Conservation (phyloP, 495 filamentous ascomycete species). For the Aspergillus incahuasiensis region DNA sequence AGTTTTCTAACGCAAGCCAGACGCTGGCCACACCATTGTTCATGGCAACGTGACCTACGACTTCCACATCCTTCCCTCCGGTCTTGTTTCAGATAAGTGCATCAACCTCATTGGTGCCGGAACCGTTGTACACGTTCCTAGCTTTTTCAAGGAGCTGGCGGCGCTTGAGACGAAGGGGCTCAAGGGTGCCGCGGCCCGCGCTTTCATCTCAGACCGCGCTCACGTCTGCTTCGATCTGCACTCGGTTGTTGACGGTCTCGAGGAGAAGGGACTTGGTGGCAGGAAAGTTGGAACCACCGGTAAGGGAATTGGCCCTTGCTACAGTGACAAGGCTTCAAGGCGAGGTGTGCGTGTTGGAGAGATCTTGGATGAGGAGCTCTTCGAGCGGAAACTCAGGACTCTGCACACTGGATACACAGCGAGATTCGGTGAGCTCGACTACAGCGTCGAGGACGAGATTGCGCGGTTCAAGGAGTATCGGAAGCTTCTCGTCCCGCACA, state of each 20-base stretch:
- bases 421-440: slow-evolving; percentile 69
- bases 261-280: slow-evolving; percentile 72
- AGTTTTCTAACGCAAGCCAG: slow-evolving; percentile 13
- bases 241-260: slow-evolving; percentile 72
- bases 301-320: slow-evolving; percentile 74
- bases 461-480: slow-evolving; percentile 65
- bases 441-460: slow-evolving; percentile 80
- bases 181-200: slow-evolving; percentile 54
- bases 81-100: slow-evolving; percentile 70
- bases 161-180: slow-evolving; percentile 69
- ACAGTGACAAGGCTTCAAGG: slow-evolving; percentile 74
- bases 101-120: slow-evolving; percentile 84
- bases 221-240: slow-evolving; percentile 86
- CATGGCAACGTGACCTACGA: slow-evolving; percentile 57
- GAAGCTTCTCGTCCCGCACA: slow-evolving; percentile 57
- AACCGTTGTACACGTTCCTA: slow-evolving; percentile 77
- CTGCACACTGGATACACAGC: slow-evolving; percentile 64
- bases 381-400: slow-evolving; percentile 67
- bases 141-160: slow-evolving; percentile 82
- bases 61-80: slow-evolving; percentile 71
- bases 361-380: slow-evolving; percentile 65
- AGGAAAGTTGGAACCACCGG: slow-evolving; percentile 54
- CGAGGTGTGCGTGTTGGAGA: slow-evolving; percentile 72
- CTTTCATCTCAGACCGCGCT: slow-evolving; percentile 76
- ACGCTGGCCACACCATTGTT: slow-evolving; percentile 57